phyloP scores from a whole-genome alignment of 306 rosid species.

The Trichosanthes cucumerina region DNA sequence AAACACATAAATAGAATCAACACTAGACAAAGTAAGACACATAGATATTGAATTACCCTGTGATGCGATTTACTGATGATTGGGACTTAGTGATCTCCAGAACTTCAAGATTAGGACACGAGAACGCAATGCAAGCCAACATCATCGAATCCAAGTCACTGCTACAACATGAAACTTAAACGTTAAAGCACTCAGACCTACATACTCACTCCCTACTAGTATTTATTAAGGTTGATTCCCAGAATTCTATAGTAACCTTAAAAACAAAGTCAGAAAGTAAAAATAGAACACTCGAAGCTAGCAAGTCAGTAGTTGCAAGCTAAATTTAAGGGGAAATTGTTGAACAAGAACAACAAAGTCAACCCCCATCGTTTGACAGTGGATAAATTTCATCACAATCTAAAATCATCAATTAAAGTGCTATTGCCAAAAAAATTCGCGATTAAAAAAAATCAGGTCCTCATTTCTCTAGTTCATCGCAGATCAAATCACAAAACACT shows the following conservation, averaged over 20 bases:
- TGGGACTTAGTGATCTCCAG: conserved; percentile 53
- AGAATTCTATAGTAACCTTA: not conserved
- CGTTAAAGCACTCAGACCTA: not conserved
- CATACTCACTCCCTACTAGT: not conserved
- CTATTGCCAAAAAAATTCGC: not conserved
- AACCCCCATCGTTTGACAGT: not conserved
- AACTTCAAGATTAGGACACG: conserved; percentile 77
- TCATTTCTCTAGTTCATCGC: conserved; percentile 7
- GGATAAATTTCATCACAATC: not conserved
- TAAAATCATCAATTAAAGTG: not conserved
- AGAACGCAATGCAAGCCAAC: conserved; percentile 89
- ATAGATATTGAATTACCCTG: conserved; percentile 43
- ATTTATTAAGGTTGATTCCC: not conserved
- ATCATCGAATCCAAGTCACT: conserved; percentile 90
- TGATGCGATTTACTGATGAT: conserved; percentile 58
- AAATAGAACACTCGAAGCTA: not conserved
- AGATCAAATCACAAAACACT: conserved; percentile 18
- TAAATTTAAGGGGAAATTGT: not conserved
- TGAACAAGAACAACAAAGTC: not conserved
- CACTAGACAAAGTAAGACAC: not conserved
- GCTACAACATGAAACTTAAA: conserved; percentile 11
- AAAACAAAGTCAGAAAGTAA: not conserved
- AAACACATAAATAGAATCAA: not conserved
- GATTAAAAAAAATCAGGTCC: not conserved
- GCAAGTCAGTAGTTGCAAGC: not conserved